These are phyloP conservation scores for Lipomyces yamanashiensis DNA, from an alignment of 805 yeast species.

Conservation along the genomic window DNA sequence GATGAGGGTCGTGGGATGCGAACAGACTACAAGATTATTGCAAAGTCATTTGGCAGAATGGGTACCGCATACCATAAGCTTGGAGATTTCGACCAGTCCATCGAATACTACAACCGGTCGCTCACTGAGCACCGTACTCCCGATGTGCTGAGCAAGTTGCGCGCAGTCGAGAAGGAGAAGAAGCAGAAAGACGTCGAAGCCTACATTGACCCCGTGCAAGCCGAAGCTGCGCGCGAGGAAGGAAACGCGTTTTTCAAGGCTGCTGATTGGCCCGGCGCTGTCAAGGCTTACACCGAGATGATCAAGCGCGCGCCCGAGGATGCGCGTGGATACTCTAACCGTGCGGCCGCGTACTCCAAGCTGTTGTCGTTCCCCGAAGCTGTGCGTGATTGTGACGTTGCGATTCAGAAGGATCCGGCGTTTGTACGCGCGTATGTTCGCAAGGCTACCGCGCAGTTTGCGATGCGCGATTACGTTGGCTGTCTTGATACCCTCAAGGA, in stretches of 20 bases:
- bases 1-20: constrained; percentile 88
- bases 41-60: constrained; percentile 90
- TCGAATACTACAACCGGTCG: constrained; percentile 81
- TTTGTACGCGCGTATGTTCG: constrained; percentile 95
- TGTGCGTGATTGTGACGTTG: constrained; percentile 85
- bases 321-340: constrained; percentile 94
- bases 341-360: constrained; percentile 96
- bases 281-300: constrained; percentile 93
- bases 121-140: constrained; percentile 97
- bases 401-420: constrained; percentile 83
- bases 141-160: constrained; percentile 83
- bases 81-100: constrained; percentile 73
- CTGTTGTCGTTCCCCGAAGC: constrained; percentile 98
- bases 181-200: constrained; percentile 76
- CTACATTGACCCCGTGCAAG: constrained; percentile 86
- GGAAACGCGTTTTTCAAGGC: constrained; percentile 89
- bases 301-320: constrained; percentile 95
- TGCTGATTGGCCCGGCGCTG: constrained; percentile 97
- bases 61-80: constrained; percentile 81
- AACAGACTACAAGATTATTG: constrained; percentile 89
- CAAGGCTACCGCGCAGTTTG: constrained; percentile 92
- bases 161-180: constrained; percentile 83
- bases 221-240: constrained; percentile 90
- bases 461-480: constrained; percentile 82
- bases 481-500: constrained; percentile 79